These are phyloP conservation scores for Fusarium albidum DNA, from an alignment of 2,329 filamentous ascomycete species.

Conservation along the genomic window DNA sequence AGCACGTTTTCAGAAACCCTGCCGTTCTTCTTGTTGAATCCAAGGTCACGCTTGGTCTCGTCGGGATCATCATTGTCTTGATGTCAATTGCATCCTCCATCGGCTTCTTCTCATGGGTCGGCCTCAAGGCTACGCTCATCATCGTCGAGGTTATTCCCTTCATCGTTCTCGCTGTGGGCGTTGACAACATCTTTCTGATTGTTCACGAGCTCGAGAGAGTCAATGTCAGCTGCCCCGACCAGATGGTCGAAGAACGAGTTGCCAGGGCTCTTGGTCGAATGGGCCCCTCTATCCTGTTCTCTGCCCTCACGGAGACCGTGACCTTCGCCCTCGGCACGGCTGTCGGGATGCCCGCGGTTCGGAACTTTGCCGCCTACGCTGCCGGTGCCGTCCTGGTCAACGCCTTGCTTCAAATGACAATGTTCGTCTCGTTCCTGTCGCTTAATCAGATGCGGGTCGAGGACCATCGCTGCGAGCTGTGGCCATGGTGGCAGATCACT, in stretches of 20 bases:
- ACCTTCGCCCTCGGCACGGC: slow-evolving; percentile 93
- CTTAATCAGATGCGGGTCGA: slow-evolving; percentile 93
- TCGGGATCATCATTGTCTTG: slow-evolving; percentile 92
- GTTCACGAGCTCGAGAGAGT: slow-evolving; percentile 98
- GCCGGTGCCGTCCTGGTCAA: slow-evolving; percentile 97
- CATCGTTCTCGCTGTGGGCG: slow-evolving; percentile 92
- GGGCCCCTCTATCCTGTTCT: slow-evolving; percentile 95
- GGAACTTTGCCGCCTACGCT: slow-evolving; percentile 96
- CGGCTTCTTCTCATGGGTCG: slow-evolving; percentile 89
- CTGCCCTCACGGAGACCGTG: slow-evolving; percentile 91
- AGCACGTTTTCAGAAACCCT: slow-evolving; percentile 82
- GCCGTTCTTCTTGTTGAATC: slow-evolving; percentile 89
- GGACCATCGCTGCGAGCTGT: slow-evolving; percentile 86
- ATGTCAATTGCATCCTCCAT: slow-evolving; percentile 98
- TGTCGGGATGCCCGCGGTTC: slow-evolving; percentile 96
- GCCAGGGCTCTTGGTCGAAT: slow-evolving; percentile 92
- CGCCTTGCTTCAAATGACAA: slow-evolving; percentile 93
- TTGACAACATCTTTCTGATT: slow-evolving; percentile 98
- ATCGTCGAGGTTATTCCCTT: slow-evolving; percentile 99
- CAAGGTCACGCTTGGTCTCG: slow-evolving; percentile 94
- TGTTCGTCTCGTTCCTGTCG: slow-evolving; percentile 92
- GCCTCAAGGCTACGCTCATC: slow-evolving; percentile 94
- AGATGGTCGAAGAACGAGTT: slow-evolving; percentile 84
- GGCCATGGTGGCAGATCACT: slow-evolving; percentile 86
- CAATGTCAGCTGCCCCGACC: slow-evolving; percentile 90